Percentiles rank a stretch among this genome's conserved stretches.
Conservation (phyloP, 441 rosid species). For the Populus hybrid region DNA sequence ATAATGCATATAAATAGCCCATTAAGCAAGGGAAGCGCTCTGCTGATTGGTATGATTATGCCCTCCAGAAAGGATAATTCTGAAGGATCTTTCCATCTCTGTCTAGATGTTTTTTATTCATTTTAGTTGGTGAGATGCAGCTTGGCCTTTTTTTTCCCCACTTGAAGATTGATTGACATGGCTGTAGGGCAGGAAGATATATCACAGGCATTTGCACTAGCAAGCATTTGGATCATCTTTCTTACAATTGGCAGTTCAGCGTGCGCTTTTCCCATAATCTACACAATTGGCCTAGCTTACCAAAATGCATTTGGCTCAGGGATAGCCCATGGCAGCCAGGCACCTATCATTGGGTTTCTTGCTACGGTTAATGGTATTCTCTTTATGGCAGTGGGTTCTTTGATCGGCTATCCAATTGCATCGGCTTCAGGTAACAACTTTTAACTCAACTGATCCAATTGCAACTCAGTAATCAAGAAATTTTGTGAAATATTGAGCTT, state of each 20-base stretch:
- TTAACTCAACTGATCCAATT: neutral
- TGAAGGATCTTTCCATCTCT: neutral
- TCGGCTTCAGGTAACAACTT: slow-evolving; percentile 68
- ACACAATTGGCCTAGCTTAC: slow-evolving; percentile 53
- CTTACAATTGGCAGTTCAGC: slow-evolving; percentile 62
- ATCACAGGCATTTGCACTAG: slow-evolving; percentile 77
- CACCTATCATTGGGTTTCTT: slow-evolving; percentile 46
- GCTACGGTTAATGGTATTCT: slow-evolving; percentile 56
- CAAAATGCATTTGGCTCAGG: slow-evolving; percentile 51
- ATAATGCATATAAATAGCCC: neutral
- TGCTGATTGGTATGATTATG: neutral
- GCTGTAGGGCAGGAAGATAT: slow-evolving; percentile 97
- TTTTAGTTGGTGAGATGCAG: neutral
- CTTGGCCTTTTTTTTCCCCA: slow-evolving; percentile 20
- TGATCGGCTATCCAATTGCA: slow-evolving; percentile 72
- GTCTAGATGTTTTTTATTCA: neutral
- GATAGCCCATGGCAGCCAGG: slow-evolving; percentile 39
- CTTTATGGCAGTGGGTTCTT: slow-evolving; percentile 55
- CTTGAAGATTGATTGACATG: slow-evolving; percentile 61
- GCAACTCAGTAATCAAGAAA: neutral
- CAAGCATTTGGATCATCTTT: slow-evolving; percentile 80
- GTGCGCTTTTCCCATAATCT: slow-evolving; percentile 52
- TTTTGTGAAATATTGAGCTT: neutral
- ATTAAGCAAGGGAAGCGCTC: neutral
- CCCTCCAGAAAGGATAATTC: neutral